Percentiles rank a stretch among this genome's conserved stretches.
Evolutionary conservation across 2,329 filamentous ascomycete genomes (phyloP).

Genomic region (Fusarium sp.): DNA sequence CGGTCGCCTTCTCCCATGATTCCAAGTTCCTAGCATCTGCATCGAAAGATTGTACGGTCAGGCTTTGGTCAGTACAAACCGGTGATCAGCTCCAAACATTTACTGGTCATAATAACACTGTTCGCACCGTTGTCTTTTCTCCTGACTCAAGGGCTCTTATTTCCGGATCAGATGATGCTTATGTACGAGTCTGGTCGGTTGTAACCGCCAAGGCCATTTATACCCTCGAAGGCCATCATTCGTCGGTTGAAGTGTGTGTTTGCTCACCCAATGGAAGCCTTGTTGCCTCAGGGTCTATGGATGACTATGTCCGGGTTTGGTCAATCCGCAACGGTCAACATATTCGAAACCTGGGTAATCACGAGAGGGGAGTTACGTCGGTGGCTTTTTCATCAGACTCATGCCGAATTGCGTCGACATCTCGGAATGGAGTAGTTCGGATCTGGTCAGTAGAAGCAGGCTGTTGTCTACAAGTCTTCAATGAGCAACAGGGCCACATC

Average conservation of each 20-base stretch:
- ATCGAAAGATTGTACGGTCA: background rate
- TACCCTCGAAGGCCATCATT: background rate
- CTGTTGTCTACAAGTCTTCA: background rate
- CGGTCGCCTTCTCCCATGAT: background rate
- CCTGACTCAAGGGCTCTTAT: background rate
- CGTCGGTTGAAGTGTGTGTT: background rate
- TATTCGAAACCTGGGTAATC: background rate
- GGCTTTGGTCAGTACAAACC: background rate
- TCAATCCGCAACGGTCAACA: background rate
- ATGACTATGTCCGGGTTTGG: background rate
- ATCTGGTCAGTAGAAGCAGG: background rate
- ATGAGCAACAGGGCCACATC: background rate
- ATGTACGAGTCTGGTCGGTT: background rate
- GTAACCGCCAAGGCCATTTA: background rate
- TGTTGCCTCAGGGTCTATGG: background rate
- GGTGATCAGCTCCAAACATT: background rate
- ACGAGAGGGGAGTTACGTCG: background rate
- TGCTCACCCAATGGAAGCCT: background rate
- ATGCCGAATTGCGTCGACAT: background rate
- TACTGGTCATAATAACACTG: background rate
- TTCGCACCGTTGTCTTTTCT: background rate
- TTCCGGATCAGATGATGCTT: background rate
- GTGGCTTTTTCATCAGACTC: background rate
- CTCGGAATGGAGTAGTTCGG: background rate
- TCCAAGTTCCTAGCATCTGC: background rate